Conservation (phyloP, 108 stramenopile species). For the Skeletonema costatum region DNA sequence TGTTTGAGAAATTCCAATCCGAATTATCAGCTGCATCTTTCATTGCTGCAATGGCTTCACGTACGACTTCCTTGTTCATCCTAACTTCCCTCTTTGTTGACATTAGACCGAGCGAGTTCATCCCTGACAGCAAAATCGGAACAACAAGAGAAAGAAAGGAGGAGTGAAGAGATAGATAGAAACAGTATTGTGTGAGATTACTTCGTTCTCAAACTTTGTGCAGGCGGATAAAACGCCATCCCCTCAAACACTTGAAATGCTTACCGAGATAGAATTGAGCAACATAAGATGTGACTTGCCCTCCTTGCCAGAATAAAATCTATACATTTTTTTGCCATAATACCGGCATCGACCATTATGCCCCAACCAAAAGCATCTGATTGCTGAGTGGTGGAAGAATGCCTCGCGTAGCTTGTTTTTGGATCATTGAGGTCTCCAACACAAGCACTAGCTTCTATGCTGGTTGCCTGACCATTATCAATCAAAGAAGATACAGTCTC, state of each 20-base stretch:
- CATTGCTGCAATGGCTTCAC: background rate
- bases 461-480: background rate
- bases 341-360: slow-evolving; percentile 5
- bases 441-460: background rate
- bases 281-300: no score
- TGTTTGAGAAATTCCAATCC: slow-evolving; percentile 19
- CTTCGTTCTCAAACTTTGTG: no score
- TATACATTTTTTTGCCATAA: background rate
- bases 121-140: no score
- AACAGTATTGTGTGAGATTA: no score
- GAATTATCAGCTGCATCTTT: background rate
- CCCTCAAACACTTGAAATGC: background rate
- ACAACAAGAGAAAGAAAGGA: no score
- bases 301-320: background rate
- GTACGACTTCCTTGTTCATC: background rate
- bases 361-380: slow-evolving; percentile 13
- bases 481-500: slow-evolving; percentile 22
- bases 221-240: no score
- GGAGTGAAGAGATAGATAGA: no score
- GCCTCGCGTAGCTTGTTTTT: background rate
- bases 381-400: background rate
- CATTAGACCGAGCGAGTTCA: background rate
- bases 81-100: no score
- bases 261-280: background rate
- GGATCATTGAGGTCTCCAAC: background rate